Conservation (phyloP, 225 moss, liverwort and hornwort species). For the Marchantia paleacea region DNA sequence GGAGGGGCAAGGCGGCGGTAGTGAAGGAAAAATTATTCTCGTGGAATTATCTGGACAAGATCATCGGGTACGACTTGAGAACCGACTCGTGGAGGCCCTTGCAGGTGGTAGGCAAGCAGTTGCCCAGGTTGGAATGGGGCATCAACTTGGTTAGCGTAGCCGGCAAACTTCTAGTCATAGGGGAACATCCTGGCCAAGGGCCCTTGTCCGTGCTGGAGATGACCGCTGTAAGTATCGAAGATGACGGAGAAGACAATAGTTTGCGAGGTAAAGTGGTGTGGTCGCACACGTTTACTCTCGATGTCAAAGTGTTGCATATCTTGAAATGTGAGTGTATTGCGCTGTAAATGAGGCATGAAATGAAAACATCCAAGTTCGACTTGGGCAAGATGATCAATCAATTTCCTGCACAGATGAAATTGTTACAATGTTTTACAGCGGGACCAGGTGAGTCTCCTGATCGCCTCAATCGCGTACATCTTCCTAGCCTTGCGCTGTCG, state of each 20-base stretch:
- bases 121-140: constrained; percentile 32
- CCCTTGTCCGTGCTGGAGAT: constrained; percentile 26
- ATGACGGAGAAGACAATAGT: constrained; percentile 20
- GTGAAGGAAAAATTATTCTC: constrained; percentile 36
- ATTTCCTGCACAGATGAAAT: no score
- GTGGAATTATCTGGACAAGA: constrained; percentile 34
- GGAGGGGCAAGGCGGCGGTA: constrained; percentile 39
- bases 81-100: constrained; percentile 32
- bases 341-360: constrained; percentile 18
- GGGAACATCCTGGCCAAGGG: constrained; percentile 20
- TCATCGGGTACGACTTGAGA: constrained; percentile 28
- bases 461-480: no score
- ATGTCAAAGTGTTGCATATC: constrained; percentile 14
- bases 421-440: no score
- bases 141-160: constrained; percentile 28
- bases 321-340: constrained; percentile 18
- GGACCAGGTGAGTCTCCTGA: no score
- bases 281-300: constrained; percentile 27
- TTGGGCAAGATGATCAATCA: no score
- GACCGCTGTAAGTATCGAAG: constrained; percentile 31
- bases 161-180: constrained; percentile 33
- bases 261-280: constrained; percentile 33
- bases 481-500: no score
- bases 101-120: constrained; percentile 25
- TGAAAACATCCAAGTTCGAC: neutral